phyloP scores from a whole-genome alignment of 495 filamentous ascomycete species.

The Aspergillus bertholletiae region DNA sequence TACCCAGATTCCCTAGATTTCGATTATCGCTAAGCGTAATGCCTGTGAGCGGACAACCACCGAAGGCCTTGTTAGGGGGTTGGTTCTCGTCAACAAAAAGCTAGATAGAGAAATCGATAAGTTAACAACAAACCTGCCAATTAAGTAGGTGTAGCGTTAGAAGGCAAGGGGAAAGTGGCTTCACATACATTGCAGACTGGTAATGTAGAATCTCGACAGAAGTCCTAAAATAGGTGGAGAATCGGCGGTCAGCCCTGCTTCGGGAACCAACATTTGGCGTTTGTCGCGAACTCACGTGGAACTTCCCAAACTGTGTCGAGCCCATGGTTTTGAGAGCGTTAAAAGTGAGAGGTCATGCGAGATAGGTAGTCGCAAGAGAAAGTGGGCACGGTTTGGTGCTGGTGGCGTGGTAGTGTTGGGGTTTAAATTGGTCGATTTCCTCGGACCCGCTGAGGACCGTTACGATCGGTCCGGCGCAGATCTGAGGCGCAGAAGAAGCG shows the following conservation, averaged over 20 bases:
- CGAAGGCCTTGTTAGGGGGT: constrained; percentile 50
- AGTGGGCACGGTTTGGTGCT: background rate
- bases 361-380: background rate
- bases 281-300: constrained; percentile 62
- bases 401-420: constrained; percentile 1
- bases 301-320: constrained; percentile 81
- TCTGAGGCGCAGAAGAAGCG: constrained; percentile 12
- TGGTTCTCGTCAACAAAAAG: constrained; percentile 48
- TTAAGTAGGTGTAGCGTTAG: background rate
- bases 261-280: background rate
- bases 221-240: constrained; percentile 55
- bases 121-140: constrained; percentile 21
- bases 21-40: constrained; percentile 62
- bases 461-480: constrained; percentile 28
- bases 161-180: background rate
- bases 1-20: constrained; percentile 82
- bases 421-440: constrained; percentile 16
- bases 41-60: constrained; percentile 67
- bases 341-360: constrained; percentile 16
- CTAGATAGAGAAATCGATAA: constrained; percentile 23
- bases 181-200: constrained; percentile 92
- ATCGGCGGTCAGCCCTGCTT: constrained; percentile 10
- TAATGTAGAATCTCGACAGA: constrained; percentile 94
- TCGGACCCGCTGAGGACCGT: constrained; percentile 30
- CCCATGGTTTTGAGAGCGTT: constrained; percentile 39